Conservation (phyloP, 192 early-diverging fungal genomes). For the Coemansia sp. region DNA sequence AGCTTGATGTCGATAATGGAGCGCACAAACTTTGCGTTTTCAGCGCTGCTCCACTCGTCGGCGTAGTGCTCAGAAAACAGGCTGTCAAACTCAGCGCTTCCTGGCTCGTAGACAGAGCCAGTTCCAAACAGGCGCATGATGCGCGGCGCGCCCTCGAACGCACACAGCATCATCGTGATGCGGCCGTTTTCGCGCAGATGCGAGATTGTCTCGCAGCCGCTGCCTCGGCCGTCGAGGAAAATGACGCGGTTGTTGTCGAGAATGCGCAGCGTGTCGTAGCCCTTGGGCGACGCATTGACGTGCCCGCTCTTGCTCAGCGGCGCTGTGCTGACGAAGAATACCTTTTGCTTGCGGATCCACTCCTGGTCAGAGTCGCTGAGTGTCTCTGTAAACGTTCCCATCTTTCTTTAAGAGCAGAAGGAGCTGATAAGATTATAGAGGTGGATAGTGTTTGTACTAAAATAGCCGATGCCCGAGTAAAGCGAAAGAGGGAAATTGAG, state of each 20-base stretch:
- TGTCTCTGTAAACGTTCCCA: constrained; percentile 55
- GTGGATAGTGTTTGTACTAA: too few relatives aligned
- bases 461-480: not conserved
- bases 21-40: constrained; percentile 50
- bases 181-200: constrained; percentile 66
- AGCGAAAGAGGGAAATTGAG: too few relatives aligned
- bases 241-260: constrained; percentile 40
- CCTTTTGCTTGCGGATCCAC: constrained; percentile 60
- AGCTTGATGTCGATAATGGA: constrained; percentile 60
- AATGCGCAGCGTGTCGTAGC: constrained; percentile 59
- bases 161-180: constrained; percentile 66
- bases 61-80: constrained; percentile 54
- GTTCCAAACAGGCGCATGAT: constrained; percentile 65
- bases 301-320: constrained; percentile 53
- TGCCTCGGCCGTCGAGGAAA: constrained; percentile 45
- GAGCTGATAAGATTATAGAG: not conserved
- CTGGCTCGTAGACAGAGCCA: constrained; percentile 55
- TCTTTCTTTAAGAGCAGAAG: not conserved
- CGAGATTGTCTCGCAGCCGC: constrained; percentile 61
- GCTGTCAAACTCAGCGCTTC: constrained; percentile 47
- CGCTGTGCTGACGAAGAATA: constrained; percentile 63
- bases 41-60: constrained; percentile 30
- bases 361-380: constrained; percentile 48
- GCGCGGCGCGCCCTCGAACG: constrained; percentile 64
- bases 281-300: constrained; percentile 64